Conservation (phyloP, 768 basidiomycete genomes). For the Suillus sp. region DNA sequence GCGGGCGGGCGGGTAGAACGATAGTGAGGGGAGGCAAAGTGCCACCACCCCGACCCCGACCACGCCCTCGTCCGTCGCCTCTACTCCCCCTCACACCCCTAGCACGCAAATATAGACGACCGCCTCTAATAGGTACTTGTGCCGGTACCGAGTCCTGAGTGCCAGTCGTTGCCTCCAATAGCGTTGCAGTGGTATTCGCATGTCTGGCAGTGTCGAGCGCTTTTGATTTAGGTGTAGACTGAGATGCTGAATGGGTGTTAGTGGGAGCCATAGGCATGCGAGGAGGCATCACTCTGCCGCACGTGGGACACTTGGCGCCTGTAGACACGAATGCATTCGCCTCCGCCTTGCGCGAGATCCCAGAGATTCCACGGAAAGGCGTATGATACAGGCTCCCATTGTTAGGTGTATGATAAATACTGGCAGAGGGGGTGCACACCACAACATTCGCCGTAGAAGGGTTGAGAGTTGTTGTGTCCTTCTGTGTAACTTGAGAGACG, state of each 20-base stretch:
- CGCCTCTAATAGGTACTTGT: neutral
- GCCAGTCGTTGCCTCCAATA: too few species aligned
- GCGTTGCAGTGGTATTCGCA: neutral
- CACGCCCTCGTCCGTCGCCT: neutral
- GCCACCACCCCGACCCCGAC: neutral
- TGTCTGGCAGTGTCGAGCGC: neutral
- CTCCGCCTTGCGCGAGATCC: neutral
- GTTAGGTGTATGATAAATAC: conserved; percentile 16
- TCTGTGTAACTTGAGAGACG: neutral
- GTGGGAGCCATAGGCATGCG: neutral
- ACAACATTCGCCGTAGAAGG: neutral
- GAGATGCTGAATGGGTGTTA: neutral
- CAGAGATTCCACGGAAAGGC: conserved; percentile 9
- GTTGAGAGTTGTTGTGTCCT: conserved; percentile 1
- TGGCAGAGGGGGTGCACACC: conserved; percentile 3
- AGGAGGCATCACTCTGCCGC: conserved; percentile 11
- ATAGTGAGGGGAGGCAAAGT: neutral
- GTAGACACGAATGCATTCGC: neutral
- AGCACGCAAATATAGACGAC: neutral
- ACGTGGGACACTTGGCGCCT: conserved; percentile 11
- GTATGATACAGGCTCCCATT: conserved; percentile 7
- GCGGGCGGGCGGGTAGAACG: neutral
- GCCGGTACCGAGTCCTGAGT: neutral
- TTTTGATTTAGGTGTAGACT: neutral
- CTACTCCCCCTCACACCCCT: conserved; percentile 2